Base-by-base conservation (phyloP, 176 grass and related monocot genomes). In the Eleusine indica region DNA sequence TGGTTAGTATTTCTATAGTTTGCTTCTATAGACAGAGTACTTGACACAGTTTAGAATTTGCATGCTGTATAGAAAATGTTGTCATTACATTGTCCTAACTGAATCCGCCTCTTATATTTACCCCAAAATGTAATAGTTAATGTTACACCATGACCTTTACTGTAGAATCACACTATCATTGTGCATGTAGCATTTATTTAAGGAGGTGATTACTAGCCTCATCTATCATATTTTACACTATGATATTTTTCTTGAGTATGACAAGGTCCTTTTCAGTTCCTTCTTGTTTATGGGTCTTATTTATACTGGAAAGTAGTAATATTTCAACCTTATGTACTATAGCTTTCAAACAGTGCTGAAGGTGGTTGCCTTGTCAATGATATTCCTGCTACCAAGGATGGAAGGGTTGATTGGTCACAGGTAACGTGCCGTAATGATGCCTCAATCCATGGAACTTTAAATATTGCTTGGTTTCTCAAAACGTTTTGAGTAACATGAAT, bases 341-440 rank as follows among this genome's bases (percentile, higher is more conserved):
- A 99, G 96, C 89, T 99, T 85, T 89, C 91, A 58, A 96, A 96
- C 78, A 86, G 84, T 62, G 74, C 57, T 79, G 93, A 92, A 90
- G 79, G 88, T 80, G 82, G 87, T 86, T 99, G 86, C 81, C 73
- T 74, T 41, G 70, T 94, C 57, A 88, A 88, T 39, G 86, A 86
- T 44, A 96, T 99, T 93, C 93, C 96, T 87, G 71, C 91, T 80
- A 91, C 81, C 70, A 90, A 94, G 74, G 89, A 99, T 84, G 96
- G 93, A 58, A 92, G 89, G 72, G 84, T 99, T 83, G 93, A 99
- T 89, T 99, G 93, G 91, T 99, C 96, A 87, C 89, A 99, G 96
- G 96, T 99, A 91, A 63, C 79, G 21, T 44, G 38, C 44, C 25
- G 41, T 37, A 61, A 43, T 46, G 32, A 81, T 71, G 66, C 8